These are phyloP conservation scores for Linnemannia elongata DNA, from an alignment of 192 early-diverging fungal species.

Conservation along the genomic window DNA sequence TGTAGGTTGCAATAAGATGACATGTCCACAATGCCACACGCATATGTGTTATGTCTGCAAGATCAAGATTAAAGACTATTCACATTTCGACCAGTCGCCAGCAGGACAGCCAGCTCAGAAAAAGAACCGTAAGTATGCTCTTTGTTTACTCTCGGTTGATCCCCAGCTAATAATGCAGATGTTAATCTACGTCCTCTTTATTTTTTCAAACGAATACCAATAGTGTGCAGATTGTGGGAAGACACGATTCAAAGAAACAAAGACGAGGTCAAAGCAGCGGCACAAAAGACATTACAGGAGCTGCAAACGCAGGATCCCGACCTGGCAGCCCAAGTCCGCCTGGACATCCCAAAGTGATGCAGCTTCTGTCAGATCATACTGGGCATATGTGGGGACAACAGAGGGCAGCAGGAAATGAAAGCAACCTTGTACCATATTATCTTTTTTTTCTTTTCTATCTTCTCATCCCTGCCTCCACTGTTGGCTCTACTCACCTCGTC, in stretches of 20 bases:
- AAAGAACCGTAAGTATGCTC: conserved; percentile 16
- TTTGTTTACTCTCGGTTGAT: background rate
- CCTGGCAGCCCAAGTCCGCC: conserved; percentile 25
- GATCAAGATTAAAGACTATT: conserved; percentile 64
- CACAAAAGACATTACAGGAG: conserved; percentile 28
- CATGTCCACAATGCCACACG: conserved; percentile 59
- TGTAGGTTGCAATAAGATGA: conserved; percentile 71
- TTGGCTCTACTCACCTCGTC: too few species aligned
- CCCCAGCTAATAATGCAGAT: background rate
- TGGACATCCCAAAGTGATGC: conserved; percentile 31
- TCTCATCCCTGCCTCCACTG: background rate
- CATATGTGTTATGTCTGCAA: conserved; percentile 65
- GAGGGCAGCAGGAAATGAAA: background rate
- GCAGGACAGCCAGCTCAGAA: conserved; percentile 11
- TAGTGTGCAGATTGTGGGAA: conserved; percentile 65
- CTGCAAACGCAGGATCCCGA: conserved; percentile 22
- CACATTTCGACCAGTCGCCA: conserved; percentile 62
- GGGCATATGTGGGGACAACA: background rate
- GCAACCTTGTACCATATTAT: background rate
- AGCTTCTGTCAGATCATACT: too few species aligned
- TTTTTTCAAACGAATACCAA: background rate
- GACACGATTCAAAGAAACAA: conserved; percentile 60
- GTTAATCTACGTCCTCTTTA: background rate
- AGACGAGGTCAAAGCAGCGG: conserved; percentile 62
- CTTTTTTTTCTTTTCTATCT: background rate